Percentiles rank a stretch among this genome's conserved stretches.
These are phyloP conservation scores for Monosporascus sp. DNA, from an alignment of 2,329 filamentous ascomycete species.

Conservation along the genomic window DNA sequence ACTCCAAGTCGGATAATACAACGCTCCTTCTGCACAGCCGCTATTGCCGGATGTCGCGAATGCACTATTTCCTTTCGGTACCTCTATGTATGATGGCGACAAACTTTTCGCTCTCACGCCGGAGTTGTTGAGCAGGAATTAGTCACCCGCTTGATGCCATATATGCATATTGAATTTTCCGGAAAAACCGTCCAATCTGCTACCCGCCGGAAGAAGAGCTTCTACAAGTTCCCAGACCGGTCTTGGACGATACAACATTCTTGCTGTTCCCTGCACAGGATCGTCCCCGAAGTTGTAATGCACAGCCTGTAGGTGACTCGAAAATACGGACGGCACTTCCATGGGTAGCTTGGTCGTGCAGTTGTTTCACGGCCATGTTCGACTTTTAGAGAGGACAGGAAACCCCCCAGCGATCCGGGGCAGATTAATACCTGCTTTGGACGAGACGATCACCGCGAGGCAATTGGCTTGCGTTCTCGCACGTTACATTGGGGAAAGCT, in stretches of 20 bases:
- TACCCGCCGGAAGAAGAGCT: constrained; percentile 78
- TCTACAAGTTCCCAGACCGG: too few species aligned
- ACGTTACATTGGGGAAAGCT: constrained; percentile 90
- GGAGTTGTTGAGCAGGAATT: constrained; percentile 76
- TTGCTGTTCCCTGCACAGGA: too few species aligned
- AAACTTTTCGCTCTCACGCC: constrained; percentile 66
- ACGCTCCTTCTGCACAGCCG: constrained; percentile 71
- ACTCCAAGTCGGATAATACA: constrained; percentile 32
- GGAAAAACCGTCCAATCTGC: too few species aligned
- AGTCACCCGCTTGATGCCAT: constrained; percentile 80
- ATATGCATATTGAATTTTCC: constrained; percentile 61
- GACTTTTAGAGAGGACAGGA: constrained; percentile 58
- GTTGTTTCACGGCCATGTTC: constrained; percentile 73
- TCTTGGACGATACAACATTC: too few species aligned
- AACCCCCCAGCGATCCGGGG: constrained; percentile 62
- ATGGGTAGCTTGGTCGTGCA: constrained; percentile 31
- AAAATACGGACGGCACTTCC: too few species aligned
- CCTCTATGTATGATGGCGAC: constrained; percentile 80
- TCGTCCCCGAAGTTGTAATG: too few species aligned
- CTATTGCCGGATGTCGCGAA: constrained; percentile 68
- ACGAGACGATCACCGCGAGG: constrained; percentile 61
- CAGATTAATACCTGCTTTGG: constrained; percentile 69
- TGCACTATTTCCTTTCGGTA: constrained; percentile 45
- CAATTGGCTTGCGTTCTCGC: constrained; percentile 82
- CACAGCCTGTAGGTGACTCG: too few species aligned